phyloP scores from a whole-genome alignment of 2,329 filamentous ascomycete genomes.

The Fusarium piperis region DNA sequence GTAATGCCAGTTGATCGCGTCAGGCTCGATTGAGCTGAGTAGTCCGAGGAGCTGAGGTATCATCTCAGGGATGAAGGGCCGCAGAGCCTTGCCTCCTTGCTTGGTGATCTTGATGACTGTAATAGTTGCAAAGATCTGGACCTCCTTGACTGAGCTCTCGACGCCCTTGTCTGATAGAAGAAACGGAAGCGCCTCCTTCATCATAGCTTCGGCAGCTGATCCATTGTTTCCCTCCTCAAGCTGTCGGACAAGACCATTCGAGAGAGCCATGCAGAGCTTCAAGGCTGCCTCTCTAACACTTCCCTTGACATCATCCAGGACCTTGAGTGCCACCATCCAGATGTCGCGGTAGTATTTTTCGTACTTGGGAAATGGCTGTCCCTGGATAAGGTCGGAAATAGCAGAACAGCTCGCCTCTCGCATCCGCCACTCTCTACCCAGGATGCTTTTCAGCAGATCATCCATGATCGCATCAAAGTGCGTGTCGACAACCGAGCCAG shows the following conservation, averaged over 20 bases:
- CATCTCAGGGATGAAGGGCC: constrained; percentile 83
- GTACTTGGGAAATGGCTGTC: constrained; percentile 79
- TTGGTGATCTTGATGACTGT: constrained; percentile 92
- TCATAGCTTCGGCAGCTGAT: constrained; percentile 79
- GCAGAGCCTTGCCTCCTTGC: constrained; percentile 80
- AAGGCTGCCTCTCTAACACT: constrained; percentile 85
- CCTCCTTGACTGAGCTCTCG: constrained; percentile 88
- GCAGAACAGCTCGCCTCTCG: constrained; percentile 93
- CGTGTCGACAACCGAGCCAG: constrained; percentile 76
- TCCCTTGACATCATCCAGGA: constrained; percentile 95
- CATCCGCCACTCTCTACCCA: constrained; percentile 93
- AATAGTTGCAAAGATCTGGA: constrained; percentile 82
- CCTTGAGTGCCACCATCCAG: constrained; percentile 86
- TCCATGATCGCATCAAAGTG: constrained; percentile 91
- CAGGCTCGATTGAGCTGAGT: constrained; percentile 87
- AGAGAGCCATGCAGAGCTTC: constrained; percentile 83
- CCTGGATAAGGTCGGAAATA: constrained; percentile 87
- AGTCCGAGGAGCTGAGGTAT: constrained; percentile 83
- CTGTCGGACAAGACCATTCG: constrained; percentile 84
- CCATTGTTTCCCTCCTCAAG: constrained; percentile 80
- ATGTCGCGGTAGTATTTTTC: constrained; percentile 86
- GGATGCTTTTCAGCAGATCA: constrained; percentile 84
- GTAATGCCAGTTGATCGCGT: constrained; percentile 91
- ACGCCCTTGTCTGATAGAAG: constrained; percentile 88
- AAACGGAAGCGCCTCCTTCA: constrained; percentile 89